Evolutionary conservation across 2,329 filamentous ascomycete genomes (phyloP).

Genomic region (Hypoxylon sp.): DNA sequence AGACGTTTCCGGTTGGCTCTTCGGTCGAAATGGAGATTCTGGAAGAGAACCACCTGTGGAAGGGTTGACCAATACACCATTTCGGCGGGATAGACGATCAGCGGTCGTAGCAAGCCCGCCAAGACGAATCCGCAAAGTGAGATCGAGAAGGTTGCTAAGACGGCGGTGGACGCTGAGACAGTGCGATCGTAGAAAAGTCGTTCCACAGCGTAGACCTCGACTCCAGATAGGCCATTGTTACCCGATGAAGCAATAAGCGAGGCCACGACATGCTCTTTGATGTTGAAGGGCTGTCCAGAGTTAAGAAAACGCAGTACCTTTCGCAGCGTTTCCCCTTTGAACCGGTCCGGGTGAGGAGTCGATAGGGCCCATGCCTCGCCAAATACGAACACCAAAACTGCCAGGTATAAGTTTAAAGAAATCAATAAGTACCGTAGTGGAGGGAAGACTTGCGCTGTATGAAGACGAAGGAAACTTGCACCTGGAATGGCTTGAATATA

Average conservation of each 20-base stretch:
- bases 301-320: slow-evolving; percentile 24
- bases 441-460: slow-evolving; percentile 27
- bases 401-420: slow-evolving; percentile 1
- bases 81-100: slow-evolving; percentile 70
- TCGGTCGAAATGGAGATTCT: slow-evolving; percentile 68
- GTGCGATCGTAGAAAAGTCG: slow-evolving; percentile 30
- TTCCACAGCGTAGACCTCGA: slow-evolving; percentile 32
- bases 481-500: slow-evolving; percentile 29
- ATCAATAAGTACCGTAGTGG: not conserved
- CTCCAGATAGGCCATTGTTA: slow-evolving; percentile 34
- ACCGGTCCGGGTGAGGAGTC: slow-evolving; percentile 25
- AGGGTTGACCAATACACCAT: slow-evolving; percentile 70
- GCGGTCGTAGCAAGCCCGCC: slow-evolving; percentile 67
- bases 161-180: slow-evolving; percentile 57
- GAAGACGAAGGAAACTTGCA: slow-evolving; percentile 33
- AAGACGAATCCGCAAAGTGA: slow-evolving; percentile 70
- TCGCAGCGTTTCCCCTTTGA: slow-evolving; percentile 25
- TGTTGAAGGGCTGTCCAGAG: slow-evolving; percentile 27
- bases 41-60: slow-evolving; percentile 68
- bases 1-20: slow-evolving; percentile 66
- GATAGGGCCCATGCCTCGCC: slow-evolving; percentile 32
- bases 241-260: slow-evolving; percentile 33
- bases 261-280: slow-evolving; percentile 38
- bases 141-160: slow-evolving; percentile 67
- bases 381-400: slow-evolving; percentile 35